Conservation (phyloP, 257 asterid species). For the Primulina tabacum region DNA sequence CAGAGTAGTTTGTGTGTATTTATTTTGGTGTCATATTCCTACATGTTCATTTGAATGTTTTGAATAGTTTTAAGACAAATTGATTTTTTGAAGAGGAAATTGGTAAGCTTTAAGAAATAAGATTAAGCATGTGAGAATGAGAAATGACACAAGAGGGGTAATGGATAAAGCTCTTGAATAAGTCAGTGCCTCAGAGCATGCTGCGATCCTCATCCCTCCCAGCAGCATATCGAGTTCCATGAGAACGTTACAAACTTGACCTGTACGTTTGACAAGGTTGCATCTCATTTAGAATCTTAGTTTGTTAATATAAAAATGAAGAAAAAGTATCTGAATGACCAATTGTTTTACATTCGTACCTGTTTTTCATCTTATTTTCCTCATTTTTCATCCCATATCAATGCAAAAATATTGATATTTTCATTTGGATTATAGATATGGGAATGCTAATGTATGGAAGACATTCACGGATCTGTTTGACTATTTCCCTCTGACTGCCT, state of each 20-base stretch:
- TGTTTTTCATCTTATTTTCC: background rate
- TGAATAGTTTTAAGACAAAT: background rate
- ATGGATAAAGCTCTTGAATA: background rate
- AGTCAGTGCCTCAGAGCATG: background rate
- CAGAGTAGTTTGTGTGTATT: background rate
- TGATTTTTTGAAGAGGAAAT: background rate
- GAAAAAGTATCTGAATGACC: background rate
- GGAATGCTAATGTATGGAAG: conserved; percentile 96
- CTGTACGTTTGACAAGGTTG: background rate
- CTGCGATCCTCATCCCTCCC: background rate
- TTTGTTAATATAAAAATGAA: no score
- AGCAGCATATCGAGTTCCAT: background rate
- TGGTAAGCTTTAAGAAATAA: background rate
- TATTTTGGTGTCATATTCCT: background rate
- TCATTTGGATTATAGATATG: conserved; percentile 53
- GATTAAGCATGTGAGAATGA: background rate
- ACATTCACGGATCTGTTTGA: conserved; percentile 88
- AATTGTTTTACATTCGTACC: background rate
- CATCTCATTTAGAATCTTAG: background rate
- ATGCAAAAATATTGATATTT: conserved; percentile 20
- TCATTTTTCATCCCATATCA: background rate
- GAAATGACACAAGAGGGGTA: background rate
- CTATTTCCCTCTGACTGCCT: conserved; percentile 85
- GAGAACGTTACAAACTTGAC: background rate
- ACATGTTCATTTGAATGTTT: background rate